These are phyloP conservation scores for Rhododendron kiyosumense DNA, from an alignment of 148 eudicot genomes.

Conservation along the genomic window DNA sequence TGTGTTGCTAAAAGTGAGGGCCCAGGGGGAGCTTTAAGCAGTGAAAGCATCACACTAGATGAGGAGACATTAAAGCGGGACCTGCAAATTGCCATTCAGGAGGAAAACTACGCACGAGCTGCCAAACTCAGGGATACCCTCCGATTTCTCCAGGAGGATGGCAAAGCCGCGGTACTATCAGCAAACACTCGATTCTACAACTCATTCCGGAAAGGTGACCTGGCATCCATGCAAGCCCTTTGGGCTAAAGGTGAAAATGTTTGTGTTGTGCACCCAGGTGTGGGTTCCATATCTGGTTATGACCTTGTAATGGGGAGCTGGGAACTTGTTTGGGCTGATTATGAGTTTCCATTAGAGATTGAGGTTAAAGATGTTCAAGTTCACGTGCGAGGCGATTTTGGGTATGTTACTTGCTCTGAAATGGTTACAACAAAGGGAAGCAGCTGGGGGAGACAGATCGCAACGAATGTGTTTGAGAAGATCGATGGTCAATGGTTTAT, in stretches of 20 bases:
- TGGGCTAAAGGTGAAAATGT: constrained; percentile 77
- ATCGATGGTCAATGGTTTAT: constrained; percentile 69
- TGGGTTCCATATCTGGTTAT: constrained; percentile 84
- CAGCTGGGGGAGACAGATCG: constrained; percentile 95
- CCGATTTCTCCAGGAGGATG: constrained; percentile 66
- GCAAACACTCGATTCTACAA: constrained; percentile 83
- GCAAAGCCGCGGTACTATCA: constrained; percentile 70
- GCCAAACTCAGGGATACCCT: constrained; percentile 88
- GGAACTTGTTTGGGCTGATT: constrained; percentile 94
- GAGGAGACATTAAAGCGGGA: constrained; percentile 66
- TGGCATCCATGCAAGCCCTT: constrained; percentile 79
- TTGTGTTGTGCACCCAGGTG: constrained; percentile 97
- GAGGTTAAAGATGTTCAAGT: constrained; percentile 81
- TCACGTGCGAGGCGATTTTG: constrained; percentile 73
- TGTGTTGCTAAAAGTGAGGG: constrained; percentile 70
- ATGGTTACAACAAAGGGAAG: constrained; percentile 79
- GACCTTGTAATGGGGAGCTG: constrained; percentile 96
- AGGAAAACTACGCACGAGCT: constrained; percentile 84
- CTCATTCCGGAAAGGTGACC: constrained; percentile 74
- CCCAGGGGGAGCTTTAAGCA: constrained; percentile 50
- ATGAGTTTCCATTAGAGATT: constrained; percentile 81
- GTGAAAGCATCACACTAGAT: constrained; percentile 68
- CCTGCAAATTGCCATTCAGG: constrained; percentile 63
- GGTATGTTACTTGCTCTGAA: constrained; percentile 82
- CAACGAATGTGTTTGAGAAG: constrained; percentile 85